phyloP scores from a whole-genome alignment of 352 stramenopile species.

The Pythium coloratum region DNA sequence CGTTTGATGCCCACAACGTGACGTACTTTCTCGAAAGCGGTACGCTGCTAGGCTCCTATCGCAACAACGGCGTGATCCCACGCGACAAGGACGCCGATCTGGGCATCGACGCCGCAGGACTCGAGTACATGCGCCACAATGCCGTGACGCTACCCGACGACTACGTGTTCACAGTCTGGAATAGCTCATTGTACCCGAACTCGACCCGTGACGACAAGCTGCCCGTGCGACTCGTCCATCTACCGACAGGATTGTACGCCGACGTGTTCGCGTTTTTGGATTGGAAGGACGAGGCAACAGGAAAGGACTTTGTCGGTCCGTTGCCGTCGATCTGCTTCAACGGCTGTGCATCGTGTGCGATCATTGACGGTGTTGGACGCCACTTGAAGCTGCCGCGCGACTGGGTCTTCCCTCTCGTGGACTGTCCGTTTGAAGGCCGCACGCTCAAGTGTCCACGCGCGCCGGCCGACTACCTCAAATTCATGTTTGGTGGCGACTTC shows the following conservation, averaged over 20 bases:
- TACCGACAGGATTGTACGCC: slow-evolving; percentile 26
- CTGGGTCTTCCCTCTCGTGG: slow-evolving; percentile 32
- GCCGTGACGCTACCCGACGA: slow-evolving; percentile 18
- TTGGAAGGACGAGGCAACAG: slow-evolving; percentile 10
- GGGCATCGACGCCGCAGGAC: slow-evolving; percentile 23
- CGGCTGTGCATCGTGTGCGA: slow-evolving; percentile 17
- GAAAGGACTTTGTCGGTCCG: slow-evolving; percentile 18
- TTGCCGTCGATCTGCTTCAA: slow-evolving; percentile 26
- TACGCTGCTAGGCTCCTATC: slow-evolving; percentile 32
- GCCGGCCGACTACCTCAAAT: slow-evolving; percentile 24
- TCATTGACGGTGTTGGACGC: not conserved
- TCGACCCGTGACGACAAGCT: slow-evolving; percentile 28
- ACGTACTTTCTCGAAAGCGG: slow-evolving; percentile 37
- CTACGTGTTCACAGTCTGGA: slow-evolving; percentile 29
- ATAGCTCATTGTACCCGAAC: slow-evolving; percentile 13
- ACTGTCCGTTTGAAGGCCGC: slow-evolving; percentile 29
- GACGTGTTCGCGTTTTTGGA: slow-evolving; percentile 36
- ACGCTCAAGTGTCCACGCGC: slow-evolving; percentile 29
- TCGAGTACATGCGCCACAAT: slow-evolving; percentile 16
- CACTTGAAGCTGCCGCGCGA: slow-evolving; percentile 24
- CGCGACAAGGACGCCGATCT: slow-evolving; percentile 33
- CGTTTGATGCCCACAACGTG: slow-evolving; percentile 25
- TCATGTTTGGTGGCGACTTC: slow-evolving; percentile 23
- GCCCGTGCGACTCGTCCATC: slow-evolving; percentile 26
- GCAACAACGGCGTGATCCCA: slow-evolving; percentile 29